A percentile compares a stretch with the other conserved stretches of the same genome.
These are phyloP conservation scores for Calonectria multiphialidica DNA, from an alignment of 2,329 filamentous ascomycete species.

Conservation along the genomic window DNA sequence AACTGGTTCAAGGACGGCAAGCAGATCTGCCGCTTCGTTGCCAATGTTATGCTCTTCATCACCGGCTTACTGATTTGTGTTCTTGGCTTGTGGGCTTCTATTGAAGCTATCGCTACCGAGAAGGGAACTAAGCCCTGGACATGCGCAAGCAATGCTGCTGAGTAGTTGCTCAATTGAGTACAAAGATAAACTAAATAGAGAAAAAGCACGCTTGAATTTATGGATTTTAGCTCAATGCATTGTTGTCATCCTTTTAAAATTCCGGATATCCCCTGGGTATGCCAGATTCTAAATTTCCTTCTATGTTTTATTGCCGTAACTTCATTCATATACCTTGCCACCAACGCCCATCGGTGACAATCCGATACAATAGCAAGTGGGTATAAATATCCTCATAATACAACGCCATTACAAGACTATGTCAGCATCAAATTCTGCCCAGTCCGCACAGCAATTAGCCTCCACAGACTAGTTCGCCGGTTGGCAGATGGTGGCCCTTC, in stretches of 20 bases:
- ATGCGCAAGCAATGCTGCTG: conserved; percentile 46
- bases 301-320: too few species aligned
- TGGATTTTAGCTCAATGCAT: too few species aligned
- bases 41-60: conserved; percentile 48
- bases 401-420: neutral
- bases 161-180: conserved; percentile 11
- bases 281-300: too few species aligned
- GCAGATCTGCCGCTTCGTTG: conserved; percentile 46
- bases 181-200: too few species aligned
- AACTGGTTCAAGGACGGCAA: conserved; percentile 51
- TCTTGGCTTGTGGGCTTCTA: conserved; percentile 54
- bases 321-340: too few species aligned
- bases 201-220: too few species aligned
- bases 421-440: conserved; percentile 16
- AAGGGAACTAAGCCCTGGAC: conserved; percentile 50
- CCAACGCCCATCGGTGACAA: too few species aligned
- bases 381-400: neutral
- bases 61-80: conserved; percentile 52
- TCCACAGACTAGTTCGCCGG: conserved; percentile 19
- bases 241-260: too few species aligned
- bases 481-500: conserved; percentile 17
- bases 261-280: too few species aligned
- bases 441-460: conserved; percentile 8
- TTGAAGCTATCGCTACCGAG: conserved; percentile 50
- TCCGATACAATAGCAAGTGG: neutral